Evolutionary conservation across 2,329 filamentous ascomycete species (phyloP), one percentile per base, ranked within the genome.

Genomic region (Ciborinia camelliae): DNA sequence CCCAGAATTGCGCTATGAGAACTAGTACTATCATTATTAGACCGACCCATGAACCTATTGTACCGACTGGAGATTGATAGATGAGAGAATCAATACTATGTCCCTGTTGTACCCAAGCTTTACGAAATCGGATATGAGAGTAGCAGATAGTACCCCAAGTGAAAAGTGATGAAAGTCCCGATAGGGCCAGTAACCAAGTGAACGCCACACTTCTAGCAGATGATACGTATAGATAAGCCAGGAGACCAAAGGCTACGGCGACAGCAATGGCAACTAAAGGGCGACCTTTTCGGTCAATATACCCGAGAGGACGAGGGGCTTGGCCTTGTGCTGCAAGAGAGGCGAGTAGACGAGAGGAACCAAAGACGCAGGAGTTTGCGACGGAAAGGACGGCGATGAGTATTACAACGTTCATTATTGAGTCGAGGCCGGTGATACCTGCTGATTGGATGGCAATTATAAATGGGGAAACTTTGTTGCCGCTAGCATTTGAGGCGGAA

Each of bases 331-430:
- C 92, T 43, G 92, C 93, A 1, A 97, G 84, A 2, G 93, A 93
- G 41, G 92, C 91, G 10, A 98, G 85, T 1, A 93, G 97, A 69
- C 94, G 88, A 0, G 91, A 95, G 39, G 91, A 92, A 52, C 92
- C 94, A 52, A 96, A 98, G 68, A 97, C 90, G 69, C 92, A 89
- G 20, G 91, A 94, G 78, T 97, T 97, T 65, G 92, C 92, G 66
- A 97, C 93, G 0, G 91, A 96, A 32, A 97, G 81, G 28, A 97
- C 92, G 35, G 93, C 90, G 66, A 96, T 87, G 75, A 97, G 86
- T 75, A 98, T 96, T 66, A 97, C 92, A 26, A 87, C 88, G 76
- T 98, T 98, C 90, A 97, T 96, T 65, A 97, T 85, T 0, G 90
- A 92, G 4, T 92, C 91, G 1, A 97, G 84, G 2, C 89, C 89